These are phyloP conservation scores for Lactifluus hygrophoroides DNA, from an alignment of 768 basidiomycete species.

Conservation along the genomic window DNA sequence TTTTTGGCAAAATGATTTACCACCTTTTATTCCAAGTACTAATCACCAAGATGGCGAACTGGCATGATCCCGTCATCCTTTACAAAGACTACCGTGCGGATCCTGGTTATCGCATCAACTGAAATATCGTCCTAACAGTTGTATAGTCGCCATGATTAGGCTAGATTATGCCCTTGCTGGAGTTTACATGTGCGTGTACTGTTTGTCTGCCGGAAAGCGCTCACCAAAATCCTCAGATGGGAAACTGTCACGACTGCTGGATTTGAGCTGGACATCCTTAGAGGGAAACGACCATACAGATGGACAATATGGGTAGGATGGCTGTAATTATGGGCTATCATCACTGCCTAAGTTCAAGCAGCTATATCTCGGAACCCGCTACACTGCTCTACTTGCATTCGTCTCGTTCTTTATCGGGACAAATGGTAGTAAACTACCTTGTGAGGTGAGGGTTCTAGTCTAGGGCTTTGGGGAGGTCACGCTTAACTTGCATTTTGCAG, in stretches of 20 bases:
- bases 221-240: not conserved
- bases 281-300: constrained; percentile 9
- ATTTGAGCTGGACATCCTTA: not conserved
- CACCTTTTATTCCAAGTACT: not conserved
- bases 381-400: not conserved
- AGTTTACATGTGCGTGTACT: not conserved
- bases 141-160: not conserved
- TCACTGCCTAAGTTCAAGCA: not conserved
- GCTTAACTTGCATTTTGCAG: not conserved
- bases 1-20: not conserved
- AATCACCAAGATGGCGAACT: constrained; percentile 1
- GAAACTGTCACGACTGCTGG: not conserved
- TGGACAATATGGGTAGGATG: constrained; percentile 5
- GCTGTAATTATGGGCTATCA: not conserved
- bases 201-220: not conserved
- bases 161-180: not conserved
- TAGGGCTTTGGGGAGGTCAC: not conserved
- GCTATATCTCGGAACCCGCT: constrained; percentile 11
- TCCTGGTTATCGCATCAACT: not conserved
- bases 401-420: not conserved
- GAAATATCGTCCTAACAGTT: not conserved
- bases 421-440: not conserved
- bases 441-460: not conserved
- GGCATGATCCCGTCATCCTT: not conserved
- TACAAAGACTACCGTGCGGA: not conserved